Evolutionary conservation across 2,329 filamentous ascomycete species (phyloP).

Genomic region (Knufia petricola): DNA sequence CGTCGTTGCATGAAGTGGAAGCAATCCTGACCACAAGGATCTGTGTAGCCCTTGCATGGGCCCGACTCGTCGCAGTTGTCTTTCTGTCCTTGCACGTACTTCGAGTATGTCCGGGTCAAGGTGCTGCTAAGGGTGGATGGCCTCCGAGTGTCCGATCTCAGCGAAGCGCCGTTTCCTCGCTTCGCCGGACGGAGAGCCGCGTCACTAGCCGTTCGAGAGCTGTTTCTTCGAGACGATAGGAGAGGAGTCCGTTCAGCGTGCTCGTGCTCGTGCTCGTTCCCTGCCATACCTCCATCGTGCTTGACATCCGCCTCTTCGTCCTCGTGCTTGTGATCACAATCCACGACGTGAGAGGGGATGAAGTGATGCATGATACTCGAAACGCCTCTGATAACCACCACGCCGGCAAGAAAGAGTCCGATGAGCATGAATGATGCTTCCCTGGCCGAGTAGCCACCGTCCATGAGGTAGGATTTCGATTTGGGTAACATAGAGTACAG

Average conservation of each 20-base stretch:
- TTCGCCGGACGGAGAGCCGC: background rate
- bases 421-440: slow-evolving; percentile 47
- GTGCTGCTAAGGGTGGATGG: slow-evolving; percentile 28
- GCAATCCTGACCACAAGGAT: slow-evolving; percentile 53
- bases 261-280: background rate
- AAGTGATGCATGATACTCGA: slow-evolving; percentile 37
- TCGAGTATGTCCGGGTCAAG: slow-evolving; percentile 35
- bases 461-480: slow-evolving; percentile 64
- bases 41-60: slow-evolving; percentile 52
- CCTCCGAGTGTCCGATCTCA: slow-evolving; percentile 18
- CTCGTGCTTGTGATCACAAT: slow-evolving; percentile 10
- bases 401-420: slow-evolving; percentile 39
- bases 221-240: slow-evolving; percentile 4
- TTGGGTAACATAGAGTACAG: slow-evolving; percentile 89
- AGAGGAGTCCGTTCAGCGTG: slow-evolving; percentile 5
- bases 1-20: slow-evolving; percentile 37
- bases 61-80: slow-evolving; percentile 47
- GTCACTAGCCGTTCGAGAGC: slow-evolving; percentile 3
- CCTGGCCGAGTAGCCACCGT: slow-evolving; percentile 57
- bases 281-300: slow-evolving; percentile 2
- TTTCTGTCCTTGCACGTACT: slow-evolving; percentile 42
- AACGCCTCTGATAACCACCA: slow-evolving; percentile 37
- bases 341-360: slow-evolving; percentile 39
- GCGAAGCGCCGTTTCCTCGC: slow-evolving; percentile 20
- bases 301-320: slow-evolving; percentile 6